Percentiles rank a stretch among this genome's conserved stretches.
Conservation (phyloP, 2,329 filamentous ascomycete species). For the Botrytis aclada region DNA sequence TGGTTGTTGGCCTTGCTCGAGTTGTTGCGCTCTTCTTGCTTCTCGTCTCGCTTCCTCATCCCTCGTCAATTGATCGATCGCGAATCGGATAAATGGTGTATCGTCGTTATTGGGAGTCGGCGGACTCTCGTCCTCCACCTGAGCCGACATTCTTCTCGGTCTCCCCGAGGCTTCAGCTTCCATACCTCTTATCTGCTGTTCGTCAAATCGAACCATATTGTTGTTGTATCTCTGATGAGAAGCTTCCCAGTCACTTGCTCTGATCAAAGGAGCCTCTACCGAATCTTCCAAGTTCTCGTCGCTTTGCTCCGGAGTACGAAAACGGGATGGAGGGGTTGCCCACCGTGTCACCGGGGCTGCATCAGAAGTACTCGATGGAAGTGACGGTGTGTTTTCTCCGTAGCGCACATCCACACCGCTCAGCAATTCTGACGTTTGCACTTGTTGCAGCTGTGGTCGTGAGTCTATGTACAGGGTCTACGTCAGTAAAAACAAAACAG, state of each 20-base stretch:
- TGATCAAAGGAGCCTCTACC: slow-evolving; percentile 16
- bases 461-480: slow-evolving; percentile 26
- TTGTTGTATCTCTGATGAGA: slow-evolving; percentile 4
- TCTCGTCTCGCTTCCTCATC: slow-evolving; percentile 57
- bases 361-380: slow-evolving; percentile 28
- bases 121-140: slow-evolving; percentile 21
- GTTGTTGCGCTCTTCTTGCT: slow-evolving; percentile 32
- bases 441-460: slow-evolving; percentile 30
- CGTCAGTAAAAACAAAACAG: slow-evolving; percentile 24
- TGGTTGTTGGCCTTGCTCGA: slow-evolving; percentile 45
- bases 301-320: slow-evolving; percentile 2
- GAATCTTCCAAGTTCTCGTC: slow-evolving; percentile 15
- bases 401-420: slow-evolving; percentile 27
- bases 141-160: slow-evolving; percentile 26
- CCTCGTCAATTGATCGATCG: slow-evolving; percentile 80
- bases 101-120: slow-evolving; percentile 66
- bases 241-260: neutral
- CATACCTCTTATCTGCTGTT: slow-evolving; percentile 32
- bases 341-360: slow-evolving; percentile 33
- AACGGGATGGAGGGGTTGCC: slow-evolving; percentile 29
- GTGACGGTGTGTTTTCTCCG: slow-evolving; percentile 28
- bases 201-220: slow-evolving; percentile 32
- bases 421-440: slow-evolving; percentile 25
- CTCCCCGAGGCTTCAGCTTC: slow-evolving; percentile 28
- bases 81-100: slow-evolving; percentile 83